Conservation (phyloP, 1,139 yeast genomes). For the Geotrichum macrosporum region DNA sequence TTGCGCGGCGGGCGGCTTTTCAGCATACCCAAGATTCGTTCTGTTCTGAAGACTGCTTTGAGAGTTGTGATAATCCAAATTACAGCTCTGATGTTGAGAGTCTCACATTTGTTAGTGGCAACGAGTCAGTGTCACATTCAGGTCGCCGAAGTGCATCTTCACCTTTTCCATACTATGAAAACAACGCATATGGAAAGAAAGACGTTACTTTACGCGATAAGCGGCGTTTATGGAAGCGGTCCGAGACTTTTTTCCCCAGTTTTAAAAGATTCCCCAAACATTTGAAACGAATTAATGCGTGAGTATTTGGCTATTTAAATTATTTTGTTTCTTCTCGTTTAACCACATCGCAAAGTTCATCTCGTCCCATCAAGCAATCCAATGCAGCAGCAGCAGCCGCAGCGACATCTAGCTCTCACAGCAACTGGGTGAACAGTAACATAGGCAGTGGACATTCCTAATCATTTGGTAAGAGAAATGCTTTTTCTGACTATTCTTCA, state of each 20-base stretch:
- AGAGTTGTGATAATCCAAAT: not conserved
- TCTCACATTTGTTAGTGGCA: not conserved
- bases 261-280: constrained; percentile 13
- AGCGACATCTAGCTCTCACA: too few species aligned
- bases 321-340: too few species aligned
- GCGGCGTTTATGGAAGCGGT: constrained; percentile 4
- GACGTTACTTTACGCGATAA: not conserved
- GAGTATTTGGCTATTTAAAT: too few species aligned
- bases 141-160: too few species aligned
- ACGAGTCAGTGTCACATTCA: too few species aligned
- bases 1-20: constrained; percentile 10
- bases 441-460: too few species aligned
- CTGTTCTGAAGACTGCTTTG: constrained; percentile 6
- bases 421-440: too few species aligned
- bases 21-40: constrained; percentile 7
- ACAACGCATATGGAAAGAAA: not conserved
- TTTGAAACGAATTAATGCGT: constrained; percentile 1
- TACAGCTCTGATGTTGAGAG: constrained; percentile 4
- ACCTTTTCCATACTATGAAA: not conserved
- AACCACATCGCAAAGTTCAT: too few species aligned
- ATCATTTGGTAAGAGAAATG: too few species aligned
- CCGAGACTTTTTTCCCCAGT: constrained; percentile 20
- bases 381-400: too few species aligned
- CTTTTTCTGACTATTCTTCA: too few species aligned
- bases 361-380: too few species aligned